Evolutionary conservation across 2,329 filamentous ascomycete species (phyloP).

Genomic region (Nemania diffusa): DNA sequence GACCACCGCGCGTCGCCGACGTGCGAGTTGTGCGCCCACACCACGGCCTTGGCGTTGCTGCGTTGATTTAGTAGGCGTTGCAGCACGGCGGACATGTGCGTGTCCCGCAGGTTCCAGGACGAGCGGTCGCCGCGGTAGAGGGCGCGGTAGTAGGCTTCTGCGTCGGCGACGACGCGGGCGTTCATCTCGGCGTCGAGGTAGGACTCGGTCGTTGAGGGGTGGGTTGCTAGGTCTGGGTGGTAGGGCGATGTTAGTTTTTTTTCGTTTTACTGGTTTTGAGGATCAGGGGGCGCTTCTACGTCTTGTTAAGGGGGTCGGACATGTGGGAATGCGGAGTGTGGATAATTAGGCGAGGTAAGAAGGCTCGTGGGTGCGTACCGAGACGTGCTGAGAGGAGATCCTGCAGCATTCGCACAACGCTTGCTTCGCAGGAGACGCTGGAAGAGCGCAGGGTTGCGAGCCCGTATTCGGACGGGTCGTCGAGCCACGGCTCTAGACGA

Average conservation of each 20-base stretch:
- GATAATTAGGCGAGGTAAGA: not conserved
- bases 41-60: slow-evolving; percentile 56
- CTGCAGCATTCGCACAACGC: not conserved
- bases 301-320: not conserved
- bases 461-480: slow-evolving; percentile 61
- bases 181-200: not conserved
- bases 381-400: not conserved
- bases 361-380: not conserved
- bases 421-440: not conserved
- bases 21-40: slow-evolving; percentile 66
- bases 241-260: not conserved
- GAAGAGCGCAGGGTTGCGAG: slow-evolving; percentile 53
- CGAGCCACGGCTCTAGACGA: slow-evolving; percentile 59
- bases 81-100: slow-evolving; percentile 58
- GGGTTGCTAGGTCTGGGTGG: not conserved
- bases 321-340: not conserved
- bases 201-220: not conserved
- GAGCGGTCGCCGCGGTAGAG: not conserved
- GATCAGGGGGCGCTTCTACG: not conserved
- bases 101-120: not conserved
- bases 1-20: slow-evolving; percentile 60
- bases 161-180: not conserved
- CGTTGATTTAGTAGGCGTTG: slow-evolving; percentile 50
- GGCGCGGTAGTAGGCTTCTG: not conserved
- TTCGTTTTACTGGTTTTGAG: no score